Conservation (phyloP, 805 yeast species). For the Ogataea nonfermentans region DNA sequence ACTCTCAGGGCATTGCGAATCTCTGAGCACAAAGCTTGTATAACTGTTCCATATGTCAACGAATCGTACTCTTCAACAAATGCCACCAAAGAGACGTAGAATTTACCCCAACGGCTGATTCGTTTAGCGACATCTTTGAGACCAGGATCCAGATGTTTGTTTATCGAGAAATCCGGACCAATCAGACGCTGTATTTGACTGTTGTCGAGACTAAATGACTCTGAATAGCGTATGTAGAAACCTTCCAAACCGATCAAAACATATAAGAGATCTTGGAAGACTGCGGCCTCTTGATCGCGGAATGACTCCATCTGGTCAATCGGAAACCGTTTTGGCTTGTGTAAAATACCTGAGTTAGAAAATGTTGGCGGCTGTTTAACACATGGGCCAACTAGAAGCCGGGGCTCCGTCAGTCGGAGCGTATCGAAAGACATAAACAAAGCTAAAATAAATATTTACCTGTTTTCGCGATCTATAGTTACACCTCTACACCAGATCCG, state of each 20-base stretch:
- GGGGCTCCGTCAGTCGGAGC: slow-evolving; percentile 5
- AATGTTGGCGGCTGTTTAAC: slow-evolving; percentile 24
- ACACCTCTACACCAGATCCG: slow-evolving; percentile 4
- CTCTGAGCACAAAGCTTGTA: slow-evolving; percentile 69
- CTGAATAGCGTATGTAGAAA: slow-evolving; percentile 65
- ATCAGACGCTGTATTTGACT: slow-evolving; percentile 40
- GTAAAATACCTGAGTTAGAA: slow-evolving; percentile 6
- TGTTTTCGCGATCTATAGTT: not conserved
- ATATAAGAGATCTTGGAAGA: slow-evolving; percentile 66
- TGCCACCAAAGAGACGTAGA: slow-evolving; percentile 53
- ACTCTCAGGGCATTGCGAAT: slow-evolving; percentile 45
- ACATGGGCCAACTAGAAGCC: slow-evolving; percentile 17
- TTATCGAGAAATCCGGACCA: slow-evolving; percentile 77
- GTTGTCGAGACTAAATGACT: slow-evolving; percentile 49
- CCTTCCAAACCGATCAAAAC: slow-evolving; percentile 79
- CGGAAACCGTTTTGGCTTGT: slow-evolving; percentile 35
- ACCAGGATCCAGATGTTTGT: slow-evolving; percentile 69
- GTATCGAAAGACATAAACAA: slow-evolving; percentile 14
- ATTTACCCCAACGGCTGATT: slow-evolving; percentile 60
- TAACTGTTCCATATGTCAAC: slow-evolving; percentile 60
- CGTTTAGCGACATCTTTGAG: slow-evolving; percentile 66
- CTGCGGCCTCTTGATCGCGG: slow-evolving; percentile 67
- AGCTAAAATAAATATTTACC: slow-evolving; percentile 1
- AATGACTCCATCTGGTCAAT: slow-evolving; percentile 45
- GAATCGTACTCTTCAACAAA: slow-evolving; percentile 62